A percentile compares a stretch with the other conserved stretches of the same genome.
phyloP scores from a whole-genome alignment of 495 filamentous ascomycete species.

The Margaritispora aquatica region DNA sequence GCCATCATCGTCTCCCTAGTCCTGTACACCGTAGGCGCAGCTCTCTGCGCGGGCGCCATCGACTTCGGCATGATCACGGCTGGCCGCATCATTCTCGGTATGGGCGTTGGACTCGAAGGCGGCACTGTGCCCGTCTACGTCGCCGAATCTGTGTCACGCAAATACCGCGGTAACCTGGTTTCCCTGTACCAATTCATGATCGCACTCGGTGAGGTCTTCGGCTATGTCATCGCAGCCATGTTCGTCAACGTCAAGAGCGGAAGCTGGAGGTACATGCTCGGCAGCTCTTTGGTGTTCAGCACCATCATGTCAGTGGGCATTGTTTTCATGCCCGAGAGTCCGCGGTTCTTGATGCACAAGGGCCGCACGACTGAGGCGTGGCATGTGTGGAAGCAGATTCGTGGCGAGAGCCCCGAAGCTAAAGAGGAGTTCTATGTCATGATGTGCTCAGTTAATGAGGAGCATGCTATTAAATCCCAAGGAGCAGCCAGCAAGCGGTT shows the following conservation, averaged over 20 bases:
- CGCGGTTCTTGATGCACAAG: conserved; percentile 60
- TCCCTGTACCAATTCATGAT: conserved; percentile 60
- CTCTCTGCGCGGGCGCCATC: conserved; percentile 51
- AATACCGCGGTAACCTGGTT: conserved; percentile 54
- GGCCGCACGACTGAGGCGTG: conserved; percentile 62
- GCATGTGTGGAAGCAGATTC: conserved; percentile 56
- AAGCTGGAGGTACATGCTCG: conserved; percentile 62
- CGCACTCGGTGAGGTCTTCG: conserved; percentile 55
- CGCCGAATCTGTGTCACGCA: conserved; percentile 39
- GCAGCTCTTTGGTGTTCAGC: conserved; percentile 55
- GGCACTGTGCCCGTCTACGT: conserved; percentile 57
- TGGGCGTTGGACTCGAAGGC: conserved; percentile 55
- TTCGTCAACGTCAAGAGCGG: conserved; percentile 47
- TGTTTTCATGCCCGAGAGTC: conserved; percentile 67
- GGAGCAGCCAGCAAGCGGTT: conserved; percentile 32
- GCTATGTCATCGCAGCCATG: conserved; percentile 56
- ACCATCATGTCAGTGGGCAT: conserved; percentile 55
- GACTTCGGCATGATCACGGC: conserved; percentile 55
- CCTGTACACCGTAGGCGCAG: conserved; percentile 54
- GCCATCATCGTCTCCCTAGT: conserved; percentile 53
- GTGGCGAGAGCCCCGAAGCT: conserved; percentile 43
- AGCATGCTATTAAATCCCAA: conserved; percentile 32
- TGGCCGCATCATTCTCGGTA: conserved; percentile 51
- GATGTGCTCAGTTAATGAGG: conserved; percentile 46
- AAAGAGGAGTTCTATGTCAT: conserved; percentile 57